Base-by-base conservation (phyloP, 2,329 filamentous ascomycete species). In the Pseudogymnoascus sp. region DNA sequence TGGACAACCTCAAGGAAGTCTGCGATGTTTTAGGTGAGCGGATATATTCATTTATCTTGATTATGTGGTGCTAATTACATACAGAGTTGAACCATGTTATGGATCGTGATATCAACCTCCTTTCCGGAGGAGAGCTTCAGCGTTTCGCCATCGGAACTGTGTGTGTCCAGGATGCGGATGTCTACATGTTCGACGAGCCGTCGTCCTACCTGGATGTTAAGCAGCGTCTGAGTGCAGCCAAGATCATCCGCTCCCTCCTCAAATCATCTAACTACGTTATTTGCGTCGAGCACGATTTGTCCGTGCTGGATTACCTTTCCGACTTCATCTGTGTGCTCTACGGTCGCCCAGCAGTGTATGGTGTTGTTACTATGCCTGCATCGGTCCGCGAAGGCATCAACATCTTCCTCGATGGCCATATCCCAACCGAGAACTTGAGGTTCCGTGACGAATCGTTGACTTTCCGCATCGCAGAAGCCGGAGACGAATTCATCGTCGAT, bases 181-280 rank as follows among this genome's bases (percentile, higher is more conserved):
- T 96, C 79, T 99, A 99, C 82, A 97, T 99, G 94, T 99, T 99
- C 71, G 94, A 99, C 76, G 94, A 99, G 80, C 95, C 95, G 15
- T 97, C 93, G 40, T 99, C 94, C 37, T 99, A 97, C 77, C 84
- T 99, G 63, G 95, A 99, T 88, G 94, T 99, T 73, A 97, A 97
- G 84, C 94, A 99, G 78, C 90, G 94, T 87, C 81, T 99, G 68
- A 89, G 88, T 68, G 94, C 95, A 65, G 93, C 91, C 69, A 85
- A 88, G 69, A 90, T 96, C 69, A 97, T 99, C 70, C 92, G 94
- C 67, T 92, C 90, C 66, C 85, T 99, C 58, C 84, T 97, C 61
- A 84, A 90, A 57, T 85, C 91, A 54, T 84, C 97, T 70, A 90
- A 96, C 79, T 99, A 97, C 73, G 90, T 99, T 71, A 97, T 99